Base-by-base conservation (phyloP, 1,139 yeast species). In the Hyphopichia buzzinii region DNA sequence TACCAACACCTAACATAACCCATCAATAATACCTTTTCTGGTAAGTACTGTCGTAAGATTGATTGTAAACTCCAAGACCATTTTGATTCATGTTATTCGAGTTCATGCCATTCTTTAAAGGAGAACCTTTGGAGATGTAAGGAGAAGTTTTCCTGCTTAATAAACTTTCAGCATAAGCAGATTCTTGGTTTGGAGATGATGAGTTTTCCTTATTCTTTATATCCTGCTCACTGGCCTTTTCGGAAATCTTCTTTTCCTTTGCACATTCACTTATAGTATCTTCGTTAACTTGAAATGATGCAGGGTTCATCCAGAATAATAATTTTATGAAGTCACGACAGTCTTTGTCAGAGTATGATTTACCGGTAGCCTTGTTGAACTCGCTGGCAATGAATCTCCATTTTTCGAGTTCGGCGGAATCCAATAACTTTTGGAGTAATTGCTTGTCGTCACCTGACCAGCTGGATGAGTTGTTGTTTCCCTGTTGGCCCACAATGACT, bases 401-500 rank as follows among this genome's bases (percentile, higher is more conserved):
- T 54, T 84, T 84, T 42, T 82, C 88, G 34, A 74, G 48, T 51
- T 84, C 94, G 2, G 84, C 89, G 29, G 75, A 79, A 52, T 84
- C 92, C 11, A 84, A 59, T 13, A 81, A 48, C 22, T 56, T 57
- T 44, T 75, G 79, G 30, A 84, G 62, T 15, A 67, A 65, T n/a
- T 58, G 43, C 11, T 77, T 72, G 55, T 83, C 89, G 15, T 76
- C 78, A 1, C 65, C 51, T 16, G 75, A 78, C 85, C 89, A 83
- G 28, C 77, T 73, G 24, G 80, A 74, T 4, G 81, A 72, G 17
- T 85, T 84, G 36, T 69, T 68, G 45, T 85, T 84, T 3, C 94
- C 92, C 49, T 84, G 94, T 54, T 84, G 94, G 2, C 94, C 94
- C 41, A 84, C 84, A 37, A 84, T 70, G 4, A 84, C 94, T 54